These are phyloP conservation scores for Monilinia vaccinii-corymbosi DNA, from an alignment of 2,329 filamentous ascomycete genomes.

Conservation along the genomic window DNA sequence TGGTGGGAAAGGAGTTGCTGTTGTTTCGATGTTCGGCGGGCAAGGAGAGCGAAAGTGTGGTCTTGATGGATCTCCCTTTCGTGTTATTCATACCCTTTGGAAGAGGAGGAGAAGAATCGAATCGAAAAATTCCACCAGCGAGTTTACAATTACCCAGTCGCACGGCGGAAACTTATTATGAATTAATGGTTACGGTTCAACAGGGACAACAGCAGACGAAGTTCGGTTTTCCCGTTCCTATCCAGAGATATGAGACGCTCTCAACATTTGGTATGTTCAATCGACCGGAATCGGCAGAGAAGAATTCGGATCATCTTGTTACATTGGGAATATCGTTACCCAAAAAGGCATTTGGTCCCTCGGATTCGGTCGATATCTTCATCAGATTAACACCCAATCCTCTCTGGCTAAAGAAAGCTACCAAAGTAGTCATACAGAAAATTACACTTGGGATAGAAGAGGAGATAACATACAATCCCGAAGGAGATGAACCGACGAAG, in stretches of 20 bases:
- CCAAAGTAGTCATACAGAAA: conserved; percentile 85
- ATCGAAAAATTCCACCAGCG: conserved; percentile 81
- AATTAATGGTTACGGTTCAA: conserved; percentile 91
- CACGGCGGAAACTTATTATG: conserved; percentile 95
- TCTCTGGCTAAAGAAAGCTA: conserved; percentile 84
- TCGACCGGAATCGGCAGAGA: conserved; percentile 78
- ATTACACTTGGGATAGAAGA: conserved; percentile 93
- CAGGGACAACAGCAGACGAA: conserved; percentile 86
- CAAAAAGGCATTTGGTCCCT: conserved; percentile 90
- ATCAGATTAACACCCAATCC: conserved; percentile 89
- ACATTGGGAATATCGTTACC: conserved; percentile 87
- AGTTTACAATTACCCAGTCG: conserved; percentile 83
- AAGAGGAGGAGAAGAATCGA: conserved; percentile 80
- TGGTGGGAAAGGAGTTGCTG: conserved; percentile 92
- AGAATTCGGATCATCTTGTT: conserved; percentile 81
- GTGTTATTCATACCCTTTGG: conserved; percentile 96
- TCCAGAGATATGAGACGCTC: conserved; percentile 89
- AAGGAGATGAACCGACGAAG: conserved; percentile 87
- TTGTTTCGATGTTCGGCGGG: conserved; percentile 80
- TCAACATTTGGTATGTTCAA: conserved; percentile 99
- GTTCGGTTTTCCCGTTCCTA: conserved; percentile 81
- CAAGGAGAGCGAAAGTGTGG: conserved; percentile 77
- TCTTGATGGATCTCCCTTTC: conserved; percentile 95
- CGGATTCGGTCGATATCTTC: conserved; percentile 92
- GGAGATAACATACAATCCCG: conserved; percentile 97